These are phyloP conservation scores for Talaromyces pinophilus DNA, from an alignment of 2,329 filamentous ascomycete species.

Conservation along the genomic window DNA sequence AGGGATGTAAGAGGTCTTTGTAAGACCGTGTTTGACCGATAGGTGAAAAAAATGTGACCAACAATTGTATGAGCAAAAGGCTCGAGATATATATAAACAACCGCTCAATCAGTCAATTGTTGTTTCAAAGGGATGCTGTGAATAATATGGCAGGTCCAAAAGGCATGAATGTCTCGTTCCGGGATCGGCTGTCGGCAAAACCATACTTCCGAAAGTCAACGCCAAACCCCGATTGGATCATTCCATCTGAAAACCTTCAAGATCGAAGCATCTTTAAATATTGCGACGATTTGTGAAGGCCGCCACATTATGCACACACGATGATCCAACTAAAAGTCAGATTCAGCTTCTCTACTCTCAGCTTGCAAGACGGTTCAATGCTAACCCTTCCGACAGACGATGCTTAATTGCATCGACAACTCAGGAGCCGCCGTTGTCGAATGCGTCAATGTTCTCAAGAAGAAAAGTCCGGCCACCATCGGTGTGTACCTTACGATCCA, in stretches of 20 bases:
- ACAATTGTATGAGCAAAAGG: neutral
- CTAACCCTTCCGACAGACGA: slow-evolving; percentile 62
- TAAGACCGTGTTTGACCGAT: neutral
- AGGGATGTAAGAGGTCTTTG: neutral
- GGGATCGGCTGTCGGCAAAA: slow-evolving; percentile 9
- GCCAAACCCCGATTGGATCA: slow-evolving; percentile 1
- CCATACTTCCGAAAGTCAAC: neutral
- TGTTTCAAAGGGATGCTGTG: neutral
- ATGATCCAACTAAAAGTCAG: slow-evolving; percentile 89
- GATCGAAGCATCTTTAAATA: neutral
- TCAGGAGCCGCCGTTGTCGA: slow-evolving; percentile 96
- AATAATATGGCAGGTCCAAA: neutral
- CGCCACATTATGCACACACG: slow-evolving; percentile 48
- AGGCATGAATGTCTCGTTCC: neutral
- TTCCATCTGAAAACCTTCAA: slow-evolving; percentile 9
- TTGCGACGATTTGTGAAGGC: slow-evolving; percentile 15
- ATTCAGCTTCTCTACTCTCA: neutral
- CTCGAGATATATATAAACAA: slow-evolving; percentile 8
- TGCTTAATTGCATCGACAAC: slow-evolving; percentile 99
- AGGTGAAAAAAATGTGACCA: neutral
- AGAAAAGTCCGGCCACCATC: slow-evolving; percentile 81
- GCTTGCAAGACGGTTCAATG: neutral
- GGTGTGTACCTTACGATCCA: slow-evolving; percentile 57
- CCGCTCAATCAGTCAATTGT: neutral
- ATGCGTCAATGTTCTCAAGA: slow-evolving; percentile 88